phyloP scores from a whole-genome alignment of 2,329 filamentous ascomycete species.

The Trichoderma sp. region DNA sequence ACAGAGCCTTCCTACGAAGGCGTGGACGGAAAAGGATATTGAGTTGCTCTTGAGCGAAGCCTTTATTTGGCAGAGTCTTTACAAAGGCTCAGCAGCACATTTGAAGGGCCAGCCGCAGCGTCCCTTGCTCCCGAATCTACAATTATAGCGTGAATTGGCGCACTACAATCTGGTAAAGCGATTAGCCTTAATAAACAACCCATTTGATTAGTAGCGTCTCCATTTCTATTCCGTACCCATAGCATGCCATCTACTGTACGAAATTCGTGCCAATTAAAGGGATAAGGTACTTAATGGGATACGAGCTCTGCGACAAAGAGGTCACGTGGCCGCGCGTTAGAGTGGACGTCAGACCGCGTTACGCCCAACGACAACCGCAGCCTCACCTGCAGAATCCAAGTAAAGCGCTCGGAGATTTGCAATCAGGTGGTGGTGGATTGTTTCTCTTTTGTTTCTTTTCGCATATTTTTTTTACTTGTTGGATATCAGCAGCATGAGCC shows the following conservation, averaged over 20 bases:
- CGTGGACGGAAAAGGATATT: conserved; percentile 98
- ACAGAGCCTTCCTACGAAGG: conserved; percentile 85
- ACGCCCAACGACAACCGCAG: background rate
- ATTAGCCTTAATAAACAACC: background rate
- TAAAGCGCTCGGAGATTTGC: background rate
- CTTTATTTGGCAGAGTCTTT: conserved; percentile 97
- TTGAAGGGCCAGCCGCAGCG: conserved; percentile 55
- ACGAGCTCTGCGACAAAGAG: background rate
- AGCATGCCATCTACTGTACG: background rate
- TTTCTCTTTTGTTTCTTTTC: background rate
- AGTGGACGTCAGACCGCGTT: conserved; percentile 11
- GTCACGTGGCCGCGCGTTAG: conserved; percentile 11
- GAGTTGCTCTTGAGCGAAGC: conserved; percentile 93
- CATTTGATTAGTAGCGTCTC: background rate
- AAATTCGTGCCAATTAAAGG: background rate
- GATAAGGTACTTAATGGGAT: background rate
- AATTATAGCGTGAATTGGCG: conserved; percentile 30
- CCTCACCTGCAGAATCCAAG: background rate
- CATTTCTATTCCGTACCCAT: background rate
- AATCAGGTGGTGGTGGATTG: background rate
- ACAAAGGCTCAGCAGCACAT: conserved; percentile 91
- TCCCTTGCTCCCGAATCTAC: conserved; percentile 36
- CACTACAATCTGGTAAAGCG: background rate
- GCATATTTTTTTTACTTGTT: background rate
- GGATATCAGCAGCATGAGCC: conserved; percentile 25